Evolutionary conservation across 202 grass and related monocot species (phyloP).

Genomic region (Eragrostis tef): DNA sequence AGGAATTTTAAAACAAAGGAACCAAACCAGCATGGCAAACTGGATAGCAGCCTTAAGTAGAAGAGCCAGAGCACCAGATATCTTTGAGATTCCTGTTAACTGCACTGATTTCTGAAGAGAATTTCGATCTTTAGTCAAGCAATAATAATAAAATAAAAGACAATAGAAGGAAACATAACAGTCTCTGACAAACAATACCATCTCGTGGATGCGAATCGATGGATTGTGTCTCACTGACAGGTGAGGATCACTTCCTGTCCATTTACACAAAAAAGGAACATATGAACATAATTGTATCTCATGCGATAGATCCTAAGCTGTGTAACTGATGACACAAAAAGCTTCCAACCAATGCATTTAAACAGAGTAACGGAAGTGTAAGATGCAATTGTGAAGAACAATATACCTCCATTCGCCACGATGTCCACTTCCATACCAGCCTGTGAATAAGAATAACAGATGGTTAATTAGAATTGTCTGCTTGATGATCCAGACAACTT

Average conservation of each 20-base stretch:
- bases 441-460: slow-evolving; percentile 50
- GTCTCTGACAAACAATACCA: slow-evolving; percentile 57
- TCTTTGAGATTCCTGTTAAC: slow-evolving; percentile 75
- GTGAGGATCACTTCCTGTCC: slow-evolving; percentile 88
- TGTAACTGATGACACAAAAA: background rate
- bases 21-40: slow-evolving; percentile 79
- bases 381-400: background rate
- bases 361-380: background rate
- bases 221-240: slow-evolving; percentile 67
- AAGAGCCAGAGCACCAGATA: slow-evolving; percentile 78
- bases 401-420: slow-evolving; percentile 84
- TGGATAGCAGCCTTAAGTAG: slow-evolving; percentile 85
- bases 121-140: background rate
- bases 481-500: background rate
- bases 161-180: background rate
- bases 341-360: background rate
- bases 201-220: slow-evolving; percentile 79
- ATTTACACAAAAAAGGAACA: slow-evolving; percentile 37
- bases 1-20: slow-evolving; percentile 86
- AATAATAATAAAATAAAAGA: slow-evolving; percentile 1
- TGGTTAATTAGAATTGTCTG: background rate
- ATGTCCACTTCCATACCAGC: slow-evolving; percentile 90
- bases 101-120: slow-evolving; percentile 71
- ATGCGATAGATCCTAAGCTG: background rate
- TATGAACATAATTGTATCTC: background rate